A percentile compares a stretch with the other conserved stretches of the same genome.
Conservation (phyloP, 257 asterid genomes). For the Coffea eugenioides region DNA sequence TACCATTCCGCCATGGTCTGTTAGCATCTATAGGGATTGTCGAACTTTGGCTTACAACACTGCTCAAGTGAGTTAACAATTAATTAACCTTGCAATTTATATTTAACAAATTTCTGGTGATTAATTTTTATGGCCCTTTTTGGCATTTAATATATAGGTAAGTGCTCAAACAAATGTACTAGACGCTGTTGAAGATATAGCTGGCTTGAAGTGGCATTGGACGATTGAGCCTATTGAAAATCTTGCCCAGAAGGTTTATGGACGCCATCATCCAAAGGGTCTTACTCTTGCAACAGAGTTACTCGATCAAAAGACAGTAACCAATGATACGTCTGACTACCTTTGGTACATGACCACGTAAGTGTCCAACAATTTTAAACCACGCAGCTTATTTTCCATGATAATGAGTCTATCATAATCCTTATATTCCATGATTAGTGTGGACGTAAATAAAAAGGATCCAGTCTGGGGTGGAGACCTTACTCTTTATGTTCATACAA, state of each 20-base stretch:
- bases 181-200: background rate
- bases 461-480: constrained; percentile 35
- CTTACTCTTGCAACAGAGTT: constrained; percentile 24
- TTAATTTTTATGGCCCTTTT: too few relatives aligned
- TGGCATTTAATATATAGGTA: constrained; percentile 29
- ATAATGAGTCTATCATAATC: too few relatives aligned
- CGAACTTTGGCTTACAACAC: constrained; percentile 38
- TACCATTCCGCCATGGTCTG: constrained; percentile 45
- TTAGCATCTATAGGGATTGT: constrained; percentile 49
- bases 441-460: constrained; percentile 19
- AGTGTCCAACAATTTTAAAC: too few relatives aligned
- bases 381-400: too few relatives aligned
- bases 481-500: constrained; percentile 22
- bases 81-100: too few relatives aligned
- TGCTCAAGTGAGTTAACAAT: constrained; percentile 23
- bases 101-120: background rate
- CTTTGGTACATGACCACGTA: constrained; percentile 60
- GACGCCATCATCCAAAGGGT: background rate
- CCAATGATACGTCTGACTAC: constrained; percentile 49
- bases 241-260: background rate
- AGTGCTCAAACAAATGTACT: constrained; percentile 17
- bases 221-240: constrained; percentile 26
- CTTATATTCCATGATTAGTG: constrained; percentile 5
- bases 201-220: constrained; percentile 36
- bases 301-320: constrained; percentile 39